phyloP scores from a whole-genome alignment of 2,329 filamentous ascomycete species.

The Tolypocladium tropicale region DNA sequence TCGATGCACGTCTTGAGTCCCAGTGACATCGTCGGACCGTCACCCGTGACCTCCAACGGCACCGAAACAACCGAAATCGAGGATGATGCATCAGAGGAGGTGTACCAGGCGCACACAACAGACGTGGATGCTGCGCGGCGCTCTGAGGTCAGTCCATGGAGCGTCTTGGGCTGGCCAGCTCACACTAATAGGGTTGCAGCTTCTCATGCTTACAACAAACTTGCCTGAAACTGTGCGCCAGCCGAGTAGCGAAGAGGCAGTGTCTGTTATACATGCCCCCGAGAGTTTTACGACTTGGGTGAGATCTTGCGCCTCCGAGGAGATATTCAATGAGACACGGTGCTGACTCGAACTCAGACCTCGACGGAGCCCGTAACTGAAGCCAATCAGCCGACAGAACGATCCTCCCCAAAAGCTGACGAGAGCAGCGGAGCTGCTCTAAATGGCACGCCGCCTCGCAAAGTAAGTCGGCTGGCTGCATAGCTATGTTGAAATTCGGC shows the following conservation, averaged over 20 bases:
- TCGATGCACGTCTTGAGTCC: constrained; percentile 50
- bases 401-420: constrained; percentile 26
- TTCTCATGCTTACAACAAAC: constrained; percentile 45
- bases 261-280: constrained; percentile 87
- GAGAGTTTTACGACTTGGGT: constrained; percentile 77
- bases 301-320: constrained; percentile 16
- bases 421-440: constrained; percentile 19
- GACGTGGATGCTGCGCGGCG: constrained; percentile 9
- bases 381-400: constrained; percentile 22
- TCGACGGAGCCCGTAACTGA: constrained; percentile 27
- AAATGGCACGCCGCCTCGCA: constrained; percentile 11
- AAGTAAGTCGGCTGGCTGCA: constrained; percentile 9
- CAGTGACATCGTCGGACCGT: constrained; percentile 66
- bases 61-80: constrained; percentile 79
- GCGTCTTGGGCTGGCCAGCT: background rate
- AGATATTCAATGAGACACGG: background rate
- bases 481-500: background rate
- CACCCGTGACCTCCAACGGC: constrained; percentile 76
- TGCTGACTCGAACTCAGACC: constrained; percentile 20
- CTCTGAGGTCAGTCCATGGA: constrained; percentile 18
- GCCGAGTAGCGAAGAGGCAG: constrained; percentile 61
- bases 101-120: constrained; percentile 21
- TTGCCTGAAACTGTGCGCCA: constrained; percentile 47
- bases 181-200: constrained; percentile 20
- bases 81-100: constrained; percentile 59